phyloP scores from a whole-genome alignment of 352 stramenopile genomes.

The Pythium pectinolyticum region DNA sequence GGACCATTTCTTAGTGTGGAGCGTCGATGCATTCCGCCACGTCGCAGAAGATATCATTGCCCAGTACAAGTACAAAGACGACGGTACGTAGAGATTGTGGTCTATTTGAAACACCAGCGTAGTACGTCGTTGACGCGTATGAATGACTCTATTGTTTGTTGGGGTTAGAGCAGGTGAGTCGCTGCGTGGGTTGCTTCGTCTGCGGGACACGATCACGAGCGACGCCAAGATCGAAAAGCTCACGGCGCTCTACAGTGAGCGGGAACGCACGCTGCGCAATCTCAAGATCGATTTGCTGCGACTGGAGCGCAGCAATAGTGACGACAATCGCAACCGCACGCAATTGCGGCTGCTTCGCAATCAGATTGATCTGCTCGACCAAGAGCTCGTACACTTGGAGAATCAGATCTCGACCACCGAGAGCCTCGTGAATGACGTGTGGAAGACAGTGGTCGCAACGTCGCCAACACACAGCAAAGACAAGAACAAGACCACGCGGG shows the following conservation, averaged over 20 bases:
- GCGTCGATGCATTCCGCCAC: constrained; percentile 50
- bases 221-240: constrained; percentile 59
- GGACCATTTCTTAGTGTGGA: constrained; percentile 46
- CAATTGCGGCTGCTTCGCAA: constrained; percentile 62
- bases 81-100: constrained; percentile 36
- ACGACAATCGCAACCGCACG: constrained; percentile 50
- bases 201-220: constrained; percentile 68
- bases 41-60: constrained; percentile 72
- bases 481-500: neutral
- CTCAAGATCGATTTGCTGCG: constrained; percentile 65
- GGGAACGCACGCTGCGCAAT: constrained; percentile 53
- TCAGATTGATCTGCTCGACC: constrained; percentile 53
- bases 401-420: constrained; percentile 53
- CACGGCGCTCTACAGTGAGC: constrained; percentile 38
- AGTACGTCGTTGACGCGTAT: neutral
- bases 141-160: neutral
- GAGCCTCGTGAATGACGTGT: constrained; percentile 55
- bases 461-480: constrained; percentile 11
- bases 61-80: constrained; percentile 83
- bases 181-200: constrained; percentile 56
- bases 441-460: constrained; percentile 43
- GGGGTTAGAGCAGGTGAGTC: constrained; percentile 52
- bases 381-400: constrained; percentile 61
- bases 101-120: neutral
- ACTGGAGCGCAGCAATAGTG: constrained; percentile 47